phyloP scores from a whole-genome alignment of 106 monocot species.

The Dioscorea zingiberensis region DNA sequence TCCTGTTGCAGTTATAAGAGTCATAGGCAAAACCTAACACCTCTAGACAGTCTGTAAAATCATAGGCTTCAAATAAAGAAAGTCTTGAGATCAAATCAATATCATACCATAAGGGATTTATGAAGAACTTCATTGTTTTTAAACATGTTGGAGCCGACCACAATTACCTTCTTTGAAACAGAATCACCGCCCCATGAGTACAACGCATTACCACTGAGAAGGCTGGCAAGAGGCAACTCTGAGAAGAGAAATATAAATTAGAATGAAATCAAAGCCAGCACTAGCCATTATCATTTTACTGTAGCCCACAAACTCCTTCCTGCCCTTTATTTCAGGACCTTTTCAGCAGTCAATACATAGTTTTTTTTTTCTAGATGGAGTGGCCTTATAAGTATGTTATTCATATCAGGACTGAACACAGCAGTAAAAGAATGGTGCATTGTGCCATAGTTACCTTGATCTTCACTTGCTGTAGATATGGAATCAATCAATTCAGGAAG shows the following conservation, averaged over 20 bases:
- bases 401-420: not conserved
- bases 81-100: not conserved
- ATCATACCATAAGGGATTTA: constrained; percentile 55
- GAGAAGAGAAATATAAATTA: constrained; percentile 2
- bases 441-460: constrained; percentile 31
- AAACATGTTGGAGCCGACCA: constrained; percentile 27
- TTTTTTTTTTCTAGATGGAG: too few species aligned
- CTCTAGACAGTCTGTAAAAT: too few species aligned
- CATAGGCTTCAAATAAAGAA: too few species aligned
- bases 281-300: too few species aligned
- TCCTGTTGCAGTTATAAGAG: constrained; percentile 27
- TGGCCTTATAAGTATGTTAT: too few species aligned
- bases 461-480: constrained; percentile 10
- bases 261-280: not conserved
- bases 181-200: constrained; percentile 57
- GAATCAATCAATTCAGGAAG: constrained; percentile 17
- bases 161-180: constrained; percentile 71
- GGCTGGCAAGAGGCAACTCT: constrained; percentile 38
- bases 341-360: too few species aligned
- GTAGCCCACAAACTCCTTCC: too few species aligned
- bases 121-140: constrained; percentile 38
- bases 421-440: not conserved
- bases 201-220: constrained; percentile 46
- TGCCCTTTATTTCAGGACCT: too few species aligned
- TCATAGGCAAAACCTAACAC: too few species aligned